These are phyloP conservation scores for Lantana camara DNA, from an alignment of 257 asterid species.

Conservation along the genomic window DNA sequence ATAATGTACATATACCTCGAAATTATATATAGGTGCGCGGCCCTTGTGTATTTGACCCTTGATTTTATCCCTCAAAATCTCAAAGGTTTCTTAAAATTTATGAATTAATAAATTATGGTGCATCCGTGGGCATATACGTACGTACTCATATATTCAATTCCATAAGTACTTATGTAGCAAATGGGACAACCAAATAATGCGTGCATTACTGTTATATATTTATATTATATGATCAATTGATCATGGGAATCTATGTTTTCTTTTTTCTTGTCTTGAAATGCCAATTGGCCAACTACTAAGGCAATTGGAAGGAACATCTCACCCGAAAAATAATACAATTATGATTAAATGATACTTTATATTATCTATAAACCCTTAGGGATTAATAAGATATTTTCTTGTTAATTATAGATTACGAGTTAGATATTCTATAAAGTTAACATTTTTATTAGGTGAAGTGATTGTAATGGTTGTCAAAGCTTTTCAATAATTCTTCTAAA, in stretches of 20 bases:
- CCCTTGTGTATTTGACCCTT: conserved; percentile 25
- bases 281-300: conserved; percentile 37
- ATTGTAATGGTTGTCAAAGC: conserved; percentile 26
- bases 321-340: conserved; percentile 21
- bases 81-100: conserved; percentile 8
- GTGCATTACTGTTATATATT: not conserved
- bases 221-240: too few species aligned
- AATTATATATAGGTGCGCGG: too few species aligned
- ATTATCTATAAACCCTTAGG: conserved; percentile 4
- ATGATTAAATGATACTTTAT: not conserved
- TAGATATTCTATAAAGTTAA: conserved; percentile 2
- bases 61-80: too few species aligned
- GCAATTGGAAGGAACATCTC: conserved; percentile 26
- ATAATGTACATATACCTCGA: too few species aligned
- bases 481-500: conserved; percentile 28
- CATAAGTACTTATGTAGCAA: not conserved
- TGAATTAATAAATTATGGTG: not conserved
- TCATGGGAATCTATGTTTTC: conserved; percentile 34
- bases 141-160: conserved; percentile 30
- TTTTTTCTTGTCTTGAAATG: conserved; percentile 29
- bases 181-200: conserved; percentile 28
- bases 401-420: not conserved
- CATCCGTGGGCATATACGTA: conserved; percentile 23
- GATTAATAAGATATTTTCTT: not conserved
- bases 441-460: conserved; percentile 1